Evolutionary conservation across 257 asterid species (phyloP).

Genomic region (Knoxia roxburghii): DNA sequence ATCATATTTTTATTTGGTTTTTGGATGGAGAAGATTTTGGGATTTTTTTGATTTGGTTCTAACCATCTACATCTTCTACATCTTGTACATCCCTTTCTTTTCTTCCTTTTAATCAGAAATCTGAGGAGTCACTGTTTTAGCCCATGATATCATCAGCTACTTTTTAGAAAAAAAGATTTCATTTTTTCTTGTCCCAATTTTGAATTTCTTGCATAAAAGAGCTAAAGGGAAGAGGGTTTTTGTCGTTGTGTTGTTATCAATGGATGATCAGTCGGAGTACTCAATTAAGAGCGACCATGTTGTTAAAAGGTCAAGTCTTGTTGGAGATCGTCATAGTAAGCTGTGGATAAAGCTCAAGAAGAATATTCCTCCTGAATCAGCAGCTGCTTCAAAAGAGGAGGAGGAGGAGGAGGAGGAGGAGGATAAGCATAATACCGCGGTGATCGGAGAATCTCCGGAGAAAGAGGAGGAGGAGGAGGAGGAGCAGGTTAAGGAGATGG

Average conservation of each 20-base stretch:
- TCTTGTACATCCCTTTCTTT: constrained; percentile 6
- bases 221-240: constrained; percentile 1
- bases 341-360: constrained; percentile 26
- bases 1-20: no score
- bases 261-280: constrained; percentile 19
- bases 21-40: no score
- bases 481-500: no score
- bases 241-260: constrained; percentile 21
- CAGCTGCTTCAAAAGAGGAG: neutral
- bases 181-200: neutral
- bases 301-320: constrained; percentile 11
- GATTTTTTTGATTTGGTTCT: no score
- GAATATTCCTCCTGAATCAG: constrained; percentile 12
- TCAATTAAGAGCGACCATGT: constrained; percentile 9
- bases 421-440: no score
- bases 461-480: no score
- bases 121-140: constrained; percentile 20
- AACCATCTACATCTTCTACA: no score
- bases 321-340: constrained; percentile 11
- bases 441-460: no score
- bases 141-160: constrained; percentile 8
- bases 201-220: neutral
- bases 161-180: constrained; percentile 2
- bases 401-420: neutral
- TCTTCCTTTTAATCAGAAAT: constrained; percentile 4